Percentiles rank a stretch among this genome's conserved stretches.
Evolutionary conservation across 2,329 filamentous ascomycete genomes (phyloP).

Genomic region (Nemania abortiva): DNA sequence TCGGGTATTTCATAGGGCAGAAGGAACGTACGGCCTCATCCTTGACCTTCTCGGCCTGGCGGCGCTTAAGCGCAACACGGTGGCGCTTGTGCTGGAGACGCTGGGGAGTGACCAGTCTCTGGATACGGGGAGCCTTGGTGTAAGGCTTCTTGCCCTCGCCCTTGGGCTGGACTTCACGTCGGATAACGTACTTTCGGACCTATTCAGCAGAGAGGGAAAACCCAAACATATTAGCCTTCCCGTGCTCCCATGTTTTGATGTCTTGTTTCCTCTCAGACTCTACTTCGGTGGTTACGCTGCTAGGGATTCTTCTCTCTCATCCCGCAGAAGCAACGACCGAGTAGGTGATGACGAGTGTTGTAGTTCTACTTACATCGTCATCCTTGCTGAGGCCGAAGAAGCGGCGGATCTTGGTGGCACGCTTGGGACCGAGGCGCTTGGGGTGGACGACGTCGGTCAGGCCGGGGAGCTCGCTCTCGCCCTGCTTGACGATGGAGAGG

Average conservation of each 20-base stretch:
- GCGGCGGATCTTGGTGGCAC: conserved; percentile 98
- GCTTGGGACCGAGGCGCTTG: conserved; percentile 99
- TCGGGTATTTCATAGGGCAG: neutral
- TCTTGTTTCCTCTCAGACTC: conserved; percentile 52
- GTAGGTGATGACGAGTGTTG: conserved; percentile 77
- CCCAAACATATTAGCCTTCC: conserved; percentile 56
- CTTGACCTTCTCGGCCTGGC: conserved; percentile 96
- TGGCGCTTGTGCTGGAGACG: conserved; percentile 99
- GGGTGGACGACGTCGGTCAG: conserved; percentile 98
- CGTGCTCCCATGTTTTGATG: conserved; percentile 30
- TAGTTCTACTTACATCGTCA: conserved; percentile 93
- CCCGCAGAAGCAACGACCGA: conserved; percentile 62
- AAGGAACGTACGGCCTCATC: conserved; percentile 89
- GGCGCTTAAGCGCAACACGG: conserved; percentile 97
- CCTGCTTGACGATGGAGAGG: conserved; percentile 97
- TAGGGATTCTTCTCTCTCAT: conserved; percentile 56
- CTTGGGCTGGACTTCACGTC: conserved; percentile 97
- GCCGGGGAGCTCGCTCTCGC: conserved; percentile 92
- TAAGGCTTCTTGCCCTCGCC: conserved; percentile 97
- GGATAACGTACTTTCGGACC: conserved; percentile 99
- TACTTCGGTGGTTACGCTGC: conserved; percentile 61
- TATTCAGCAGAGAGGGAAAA: conserved; percentile 57
- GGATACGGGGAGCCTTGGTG: conserved; percentile 99
- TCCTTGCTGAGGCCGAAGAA: conserved; percentile 99
- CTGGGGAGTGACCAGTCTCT: conserved; percentile 99